A percentile compares a stretch with the other conserved stretches of the same genome.
Conservation (phyloP, 169 alveolate genomes). For the Plasmodium vivax region DNA sequence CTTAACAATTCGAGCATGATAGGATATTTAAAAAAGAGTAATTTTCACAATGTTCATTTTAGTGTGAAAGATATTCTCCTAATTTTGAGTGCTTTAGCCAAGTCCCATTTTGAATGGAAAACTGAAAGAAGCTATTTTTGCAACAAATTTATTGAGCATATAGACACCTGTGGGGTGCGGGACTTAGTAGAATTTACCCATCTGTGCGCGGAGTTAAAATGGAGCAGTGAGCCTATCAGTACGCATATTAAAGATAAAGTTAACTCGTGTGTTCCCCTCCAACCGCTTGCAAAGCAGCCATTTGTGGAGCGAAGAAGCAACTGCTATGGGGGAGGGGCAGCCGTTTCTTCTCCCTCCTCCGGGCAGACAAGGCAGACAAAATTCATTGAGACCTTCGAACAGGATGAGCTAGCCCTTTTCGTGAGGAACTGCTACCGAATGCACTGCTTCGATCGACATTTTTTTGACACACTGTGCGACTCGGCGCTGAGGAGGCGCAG, state of each 20-base stretch:
- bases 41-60: conserved; percentile 27
- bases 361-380: neutral
- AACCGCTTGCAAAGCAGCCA: neutral
- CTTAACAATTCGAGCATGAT: conserved; percentile 36
- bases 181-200: conserved; percentile 67
- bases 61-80: conserved; percentile 46
- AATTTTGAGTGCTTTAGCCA: conserved; percentile 56
- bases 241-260: conserved; percentile 10
- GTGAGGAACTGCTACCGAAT: conserved; percentile 64
- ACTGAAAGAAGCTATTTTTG: conserved; percentile 11
- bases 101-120: conserved; percentile 2
- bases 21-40: conserved; percentile 35
- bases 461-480: conserved; percentile 66
- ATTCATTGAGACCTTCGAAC: conserved; percentile 41
- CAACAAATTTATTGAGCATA: conserved; percentile 54
- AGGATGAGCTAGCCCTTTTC: conserved; percentile 35
- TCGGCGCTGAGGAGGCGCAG: neutral
- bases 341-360: neutral
- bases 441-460: conserved; percentile 69
- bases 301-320: neutral
- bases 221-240: conserved; percentile 7
- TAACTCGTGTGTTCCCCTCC: neutral
- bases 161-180: conserved; percentile 8
- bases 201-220: conserved; percentile 67
- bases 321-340: neutral